Conservation (phyloP, 768 basidiomycete species). For the Fomitopsis pulvina region DNA sequence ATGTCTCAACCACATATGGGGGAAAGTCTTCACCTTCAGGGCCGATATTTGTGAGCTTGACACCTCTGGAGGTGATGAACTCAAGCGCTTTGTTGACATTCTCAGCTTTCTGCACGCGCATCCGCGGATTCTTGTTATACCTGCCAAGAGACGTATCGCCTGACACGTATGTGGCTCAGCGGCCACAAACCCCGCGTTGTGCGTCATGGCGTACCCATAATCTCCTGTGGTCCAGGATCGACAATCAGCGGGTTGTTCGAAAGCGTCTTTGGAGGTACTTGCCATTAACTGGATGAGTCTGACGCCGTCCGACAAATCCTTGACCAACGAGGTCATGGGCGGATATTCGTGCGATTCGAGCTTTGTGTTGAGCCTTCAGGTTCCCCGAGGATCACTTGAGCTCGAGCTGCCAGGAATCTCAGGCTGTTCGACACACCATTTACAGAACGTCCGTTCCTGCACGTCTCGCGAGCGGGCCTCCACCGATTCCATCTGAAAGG, state of each 20-base stretch:
- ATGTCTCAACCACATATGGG: neutral
- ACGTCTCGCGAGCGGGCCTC: constrained; percentile 50
- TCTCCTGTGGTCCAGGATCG: constrained; percentile 55
- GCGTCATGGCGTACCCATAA: constrained; percentile 64
- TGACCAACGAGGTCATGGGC: constrained; percentile 82
- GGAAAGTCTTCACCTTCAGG: constrained; percentile 63
- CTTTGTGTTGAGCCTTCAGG: constrained; percentile 89
- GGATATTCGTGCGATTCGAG: constrained; percentile 80
- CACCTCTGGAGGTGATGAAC: constrained; percentile 89
- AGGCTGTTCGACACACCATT: constrained; percentile 51
- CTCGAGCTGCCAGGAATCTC: neutral
- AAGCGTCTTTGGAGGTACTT: constrained; percentile 4
- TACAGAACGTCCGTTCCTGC: constrained; percentile 71
- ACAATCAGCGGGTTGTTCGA: neutral
- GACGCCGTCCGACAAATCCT: constrained; percentile 92
- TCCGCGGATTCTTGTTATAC: constrained; percentile 84
- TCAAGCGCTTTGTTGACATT: constrained; percentile 96
- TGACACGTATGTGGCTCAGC: constrained; percentile 21
- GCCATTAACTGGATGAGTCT: constrained; percentile 95
- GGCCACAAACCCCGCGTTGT: neutral
- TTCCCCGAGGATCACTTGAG: constrained; percentile 1
- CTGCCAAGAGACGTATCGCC: constrained; percentile 90
- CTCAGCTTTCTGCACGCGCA: constrained; percentile 96
- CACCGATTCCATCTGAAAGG: constrained; percentile 41
- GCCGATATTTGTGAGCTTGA: constrained; percentile 96